Evolutionary conservation across 495 filamentous ascomycete species (phyloP).

Genomic region (Neurospora tetraspora): DNA sequence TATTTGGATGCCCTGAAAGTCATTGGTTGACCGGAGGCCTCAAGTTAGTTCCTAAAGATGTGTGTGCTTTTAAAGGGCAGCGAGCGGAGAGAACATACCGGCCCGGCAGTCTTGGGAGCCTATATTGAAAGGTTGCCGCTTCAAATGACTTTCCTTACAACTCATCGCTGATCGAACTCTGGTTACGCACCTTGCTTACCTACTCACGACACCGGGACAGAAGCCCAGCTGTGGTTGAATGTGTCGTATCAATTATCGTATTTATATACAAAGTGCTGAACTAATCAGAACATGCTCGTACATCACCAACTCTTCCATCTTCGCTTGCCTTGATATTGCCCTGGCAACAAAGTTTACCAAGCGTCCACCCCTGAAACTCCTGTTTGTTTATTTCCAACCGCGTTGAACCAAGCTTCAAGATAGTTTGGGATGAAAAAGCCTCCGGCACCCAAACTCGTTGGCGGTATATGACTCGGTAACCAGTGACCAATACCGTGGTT

Average conservation of each 20-base stretch:
- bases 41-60: not conserved
- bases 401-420: not conserved
- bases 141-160: not conserved
- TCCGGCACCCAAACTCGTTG: not conserved
- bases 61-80: not conserved
- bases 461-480: not conserved
- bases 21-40: not conserved
- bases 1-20: not conserved
- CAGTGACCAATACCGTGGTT: not conserved
- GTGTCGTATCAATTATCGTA: not conserved
- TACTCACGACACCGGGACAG: not conserved
- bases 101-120: not conserved
- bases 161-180: not conserved
- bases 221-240: not conserved
- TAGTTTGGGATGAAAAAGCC: not conserved
- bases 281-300: not conserved
- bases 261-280: not conserved
- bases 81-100: not conserved
- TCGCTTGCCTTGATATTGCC: not conserved
- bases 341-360: not conserved
- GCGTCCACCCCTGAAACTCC: not conserved
- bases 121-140: not conserved
- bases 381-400: not conserved
- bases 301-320: not conserved
- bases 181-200: not conserved